Conservation (phyloP, 164 flowering plant genomes). For the Chimonanthus praecox region DNA sequence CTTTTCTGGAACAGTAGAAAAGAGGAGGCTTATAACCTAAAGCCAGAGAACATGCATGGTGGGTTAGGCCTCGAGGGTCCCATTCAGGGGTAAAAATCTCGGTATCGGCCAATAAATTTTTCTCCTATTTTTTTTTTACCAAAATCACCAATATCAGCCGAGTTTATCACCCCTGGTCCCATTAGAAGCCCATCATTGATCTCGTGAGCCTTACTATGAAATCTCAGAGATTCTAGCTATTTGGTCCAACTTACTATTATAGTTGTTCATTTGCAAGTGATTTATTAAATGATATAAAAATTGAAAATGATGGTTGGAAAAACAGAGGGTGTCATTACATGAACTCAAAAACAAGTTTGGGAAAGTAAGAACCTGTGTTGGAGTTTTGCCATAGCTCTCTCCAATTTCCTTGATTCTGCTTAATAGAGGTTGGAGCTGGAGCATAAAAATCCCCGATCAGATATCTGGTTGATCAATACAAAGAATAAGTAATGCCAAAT, state of each 20-base stretch:
- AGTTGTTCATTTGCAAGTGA: too few species aligned
- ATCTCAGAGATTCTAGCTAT: neutral
- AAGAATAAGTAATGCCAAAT: neutral
- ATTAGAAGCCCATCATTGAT: neutral
- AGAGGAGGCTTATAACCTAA: too few species aligned
- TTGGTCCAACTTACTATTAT: neutral
- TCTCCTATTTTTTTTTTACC: too few species aligned
- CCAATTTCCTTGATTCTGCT: slow-evolving; percentile 77
- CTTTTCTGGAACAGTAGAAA: too few species aligned
- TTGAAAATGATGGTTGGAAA: neutral
- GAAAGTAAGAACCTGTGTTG: slow-evolving; percentile 63
- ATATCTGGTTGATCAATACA: neutral
- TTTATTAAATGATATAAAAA: too few species aligned
- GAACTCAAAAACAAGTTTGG: neutral
- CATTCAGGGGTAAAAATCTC: too few species aligned
- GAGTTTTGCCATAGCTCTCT: slow-evolving; percentile 56
- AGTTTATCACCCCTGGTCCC: too few species aligned
- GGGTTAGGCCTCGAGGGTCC: too few species aligned
- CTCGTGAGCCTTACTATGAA: neutral
- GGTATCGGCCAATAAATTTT: too few species aligned
- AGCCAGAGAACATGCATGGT: too few species aligned
- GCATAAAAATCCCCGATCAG: neutral
- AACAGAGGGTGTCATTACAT: neutral
- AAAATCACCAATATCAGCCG: too few species aligned
- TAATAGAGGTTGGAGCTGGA: slow-evolving; percentile 82